Conservation (phyloP, 805 yeast species). For the Pichia nanzhaoensis region DNA sequence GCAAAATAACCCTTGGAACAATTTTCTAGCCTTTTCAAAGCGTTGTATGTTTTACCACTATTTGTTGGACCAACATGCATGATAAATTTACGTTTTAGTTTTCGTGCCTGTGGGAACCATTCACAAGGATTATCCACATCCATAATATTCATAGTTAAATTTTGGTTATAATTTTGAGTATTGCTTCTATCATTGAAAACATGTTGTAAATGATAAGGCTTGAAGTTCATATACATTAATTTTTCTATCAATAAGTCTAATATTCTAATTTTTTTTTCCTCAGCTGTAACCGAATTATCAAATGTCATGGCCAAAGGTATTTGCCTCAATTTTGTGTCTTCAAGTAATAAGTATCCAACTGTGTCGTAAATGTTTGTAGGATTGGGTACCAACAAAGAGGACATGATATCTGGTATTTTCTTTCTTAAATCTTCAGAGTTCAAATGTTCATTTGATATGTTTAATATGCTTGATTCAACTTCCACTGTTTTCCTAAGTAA, state of each 20-base stretch:
- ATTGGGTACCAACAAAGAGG: constrained; percentile 14
- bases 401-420: constrained; percentile 2
- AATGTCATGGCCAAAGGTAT: constrained; percentile 16
- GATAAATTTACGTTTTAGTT: constrained; percentile 68
- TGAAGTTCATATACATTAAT: constrained; percentile 25
- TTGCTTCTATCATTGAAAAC: constrained; percentile 26
- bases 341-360: constrained; percentile 12
- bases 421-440: constrained; percentile 3
- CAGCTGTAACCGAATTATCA: constrained; percentile 3
- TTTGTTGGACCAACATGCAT: constrained; percentile 98
- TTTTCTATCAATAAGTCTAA: constrained; percentile 24
- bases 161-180: constrained; percentile 29
- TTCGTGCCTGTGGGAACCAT: constrained; percentile 84
- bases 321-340: constrained; percentile 7
- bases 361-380: constrained; percentile 2
- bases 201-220: constrained; percentile 26
- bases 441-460: constrained; percentile 4
- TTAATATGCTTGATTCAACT: constrained; percentile 10
- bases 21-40: constrained; percentile 58
- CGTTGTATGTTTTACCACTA: constrained; percentile 87
- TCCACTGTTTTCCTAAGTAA: constrained; percentile 4
- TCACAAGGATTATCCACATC: constrained; percentile 57
- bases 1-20: constrained; percentile 83
- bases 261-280: constrained; percentile 8
- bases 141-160: constrained; percentile 30